Evolutionary conservation across 306 rosid genomes (phyloP), one percentile per base, ranked within the genome.

Genomic region (Trifolium pratense): DNA sequence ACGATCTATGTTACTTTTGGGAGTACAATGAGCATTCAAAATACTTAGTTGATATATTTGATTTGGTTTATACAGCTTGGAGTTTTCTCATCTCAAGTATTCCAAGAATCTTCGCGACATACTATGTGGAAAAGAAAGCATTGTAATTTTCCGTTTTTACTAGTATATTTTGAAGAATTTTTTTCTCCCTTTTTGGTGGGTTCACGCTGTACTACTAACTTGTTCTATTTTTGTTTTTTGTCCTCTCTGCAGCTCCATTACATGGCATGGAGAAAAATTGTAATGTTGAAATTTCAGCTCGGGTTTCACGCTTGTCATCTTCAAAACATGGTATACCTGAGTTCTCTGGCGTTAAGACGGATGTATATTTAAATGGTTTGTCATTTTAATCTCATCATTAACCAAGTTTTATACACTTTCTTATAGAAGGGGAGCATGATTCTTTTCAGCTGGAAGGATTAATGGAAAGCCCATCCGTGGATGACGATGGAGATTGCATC

Each of bases 11-110:
- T 39, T 51, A 26, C 40, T 39, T 58, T 39, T 65, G n/a, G 59
- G 46, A 63, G 42, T 67, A 11, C 31, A 57, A 53, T 39, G 49
- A 76, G n/a, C 60, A 77, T 65, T 76, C 58, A 51, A 31, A 73
- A 45, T 75, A 55, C 87, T 87, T 75, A 80, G 83, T 66, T 79
- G 29, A 42, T 80, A 29, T 72, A 25, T 42, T 61, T 70, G 76
- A 61, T 66, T 81, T 81, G 83, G 70, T 88, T 75, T 81, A 77
- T 45, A 66, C 90, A 94, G 99, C 99, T 94, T 83, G 97, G 99
- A 84, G 93, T 90, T 82, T 94, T 94, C 90, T 94, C 99, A 75
- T 94, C 99, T 80, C 99, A 91, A 83, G 91, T 94, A 82, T 88
- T 94, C 88, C 99, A 88, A 86, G 99, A 94, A 48, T 89, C 97